Base-by-base conservation (phyloP, 2,329 filamentous ascomycete genomes). In the Sclerotinia nivalis region DNA sequence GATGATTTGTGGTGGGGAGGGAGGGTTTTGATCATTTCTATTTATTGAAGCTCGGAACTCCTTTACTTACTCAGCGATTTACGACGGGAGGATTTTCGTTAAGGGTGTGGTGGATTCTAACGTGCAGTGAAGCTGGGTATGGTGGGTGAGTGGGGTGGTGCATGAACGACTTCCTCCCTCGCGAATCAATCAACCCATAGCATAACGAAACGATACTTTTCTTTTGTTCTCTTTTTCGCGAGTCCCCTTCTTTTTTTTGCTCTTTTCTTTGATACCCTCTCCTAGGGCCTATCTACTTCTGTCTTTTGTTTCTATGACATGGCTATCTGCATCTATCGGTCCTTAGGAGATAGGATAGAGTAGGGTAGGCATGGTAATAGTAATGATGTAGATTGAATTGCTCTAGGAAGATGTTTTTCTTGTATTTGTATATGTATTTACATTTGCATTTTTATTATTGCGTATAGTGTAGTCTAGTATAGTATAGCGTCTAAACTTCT, bases 201-300 rank as follows among this genome's bases (percentile, higher is more conserved):
- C 31, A 31, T 43, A n/a, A 59, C n/a, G n/a, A 34, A 56, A 43
- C 40, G 10, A 31, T 15, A 15, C 56, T 20, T 59, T 34, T 34
- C 10, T 22, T 59, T 59, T 37, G 12, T 43, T 58, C 37, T 13
- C 15, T 40, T 18, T 28, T 37, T 15, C 3, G 52, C 52, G 15
- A 55, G 15, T 15, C 20, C 25, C 52, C 25, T 20, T 59, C 28
- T n/a, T 59, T 10, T n/a, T 52, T 52, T 52, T 28, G 31, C 31
- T 4, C 3, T 52, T 52, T 47, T 47, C 45, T 52, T 59, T 28
- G 56, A 59, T 59, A 59, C 56, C 37, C 56, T 55, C 28, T 55
- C 25, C 37, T 43, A 25, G 56, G 56, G 34, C 37, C 37, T 28
- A 37, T 43, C n/a, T 43, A 3, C 31, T 31, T 43, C 13, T 22